Evolutionary conservation across 371 early-diverging fungal species (phyloP).

Genomic region (Lichtheimia corymbifera): DNA sequence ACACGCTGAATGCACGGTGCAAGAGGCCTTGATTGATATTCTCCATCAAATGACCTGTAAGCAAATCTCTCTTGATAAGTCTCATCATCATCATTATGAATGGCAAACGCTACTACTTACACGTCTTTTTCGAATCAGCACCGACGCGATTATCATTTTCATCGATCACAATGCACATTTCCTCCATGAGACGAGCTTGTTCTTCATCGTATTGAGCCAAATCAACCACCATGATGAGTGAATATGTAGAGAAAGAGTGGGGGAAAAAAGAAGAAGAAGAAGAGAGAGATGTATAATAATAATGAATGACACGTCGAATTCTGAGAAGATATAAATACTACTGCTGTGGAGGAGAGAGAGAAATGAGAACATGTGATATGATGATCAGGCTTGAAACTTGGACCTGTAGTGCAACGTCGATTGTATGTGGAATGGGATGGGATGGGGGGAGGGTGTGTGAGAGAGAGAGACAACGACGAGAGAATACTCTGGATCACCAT

Average conservation of each 20-base stretch:
- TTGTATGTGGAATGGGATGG: too few relatives aligned
- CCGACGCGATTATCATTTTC: slow-evolving; percentile 82
- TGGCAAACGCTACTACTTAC: slow-evolving; percentile 50
- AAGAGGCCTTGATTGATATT: slow-evolving; percentile 86
- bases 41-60: slow-evolving; percentile 82
- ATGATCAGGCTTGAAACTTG: too few relatives aligned
- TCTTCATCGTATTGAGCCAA: slow-evolving; percentile 76
- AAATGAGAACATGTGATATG: too few relatives aligned
- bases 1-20: slow-evolving; percentile 97
- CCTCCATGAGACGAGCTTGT: slow-evolving; percentile 93
- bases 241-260: slow-evolving; percentile 1
- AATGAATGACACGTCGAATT: neutral
- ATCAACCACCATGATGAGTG: slow-evolving; percentile 49
- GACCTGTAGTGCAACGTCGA: too few relatives aligned
- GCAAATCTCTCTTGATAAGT: neutral
- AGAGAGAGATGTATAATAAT: slow-evolving; percentile 5
- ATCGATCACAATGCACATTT: slow-evolving; percentile 95
- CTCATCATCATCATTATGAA: neutral
- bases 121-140: slow-evolving; percentile 89
- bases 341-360: too few relatives aligned
- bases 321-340: slow-evolving; percentile 5
- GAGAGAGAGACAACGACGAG: too few relatives aligned
- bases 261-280: slow-evolving; percentile 4
- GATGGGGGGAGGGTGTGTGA: too few relatives aligned
- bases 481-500: too few relatives aligned